Percentiles rank a stretch among this genome's conserved stretches.
These are phyloP conservation scores for Pseudogymnoascus sp. DNA, from an alignment of 2,329 filamentous ascomycete genomes.

Conservation along the genomic window DNA sequence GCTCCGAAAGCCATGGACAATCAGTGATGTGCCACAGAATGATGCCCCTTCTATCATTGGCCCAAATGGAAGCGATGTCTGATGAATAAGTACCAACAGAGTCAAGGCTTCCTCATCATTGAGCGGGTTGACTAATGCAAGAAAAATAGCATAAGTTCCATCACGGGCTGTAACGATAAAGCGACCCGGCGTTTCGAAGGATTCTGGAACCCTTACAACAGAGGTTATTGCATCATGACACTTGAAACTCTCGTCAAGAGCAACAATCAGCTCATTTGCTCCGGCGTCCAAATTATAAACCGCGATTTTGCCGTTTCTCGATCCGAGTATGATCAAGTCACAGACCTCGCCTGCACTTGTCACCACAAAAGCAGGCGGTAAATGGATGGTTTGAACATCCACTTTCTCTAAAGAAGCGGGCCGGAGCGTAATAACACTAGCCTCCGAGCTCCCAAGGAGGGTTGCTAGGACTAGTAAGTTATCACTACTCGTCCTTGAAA, in stretches of 20 bases:
- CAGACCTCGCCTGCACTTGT: slow-evolving; percentile 39
- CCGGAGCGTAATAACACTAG: slow-evolving; percentile 26
- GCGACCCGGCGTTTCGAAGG: slow-evolving; percentile 30
- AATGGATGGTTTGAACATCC: slow-evolving; percentile 16
- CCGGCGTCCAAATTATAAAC: slow-evolving; percentile 32
- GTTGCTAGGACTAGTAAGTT: slow-evolving; percentile 21
- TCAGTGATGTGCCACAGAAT: slow-evolving; percentile 50
- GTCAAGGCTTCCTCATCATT: background rate
- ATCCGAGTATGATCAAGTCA: slow-evolving; percentile 44
- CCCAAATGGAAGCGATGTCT: slow-evolving; percentile 62
- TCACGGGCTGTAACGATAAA: slow-evolving; percentile 71
- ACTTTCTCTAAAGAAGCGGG: slow-evolving; percentile 13
- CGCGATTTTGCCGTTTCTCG: slow-evolving; percentile 46
- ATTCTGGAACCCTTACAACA: slow-evolving; percentile 20
- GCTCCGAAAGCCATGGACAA: slow-evolving; percentile 75
- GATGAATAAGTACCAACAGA: slow-evolving; percentile 52
- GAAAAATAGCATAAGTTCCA: slow-evolving; percentile 62
- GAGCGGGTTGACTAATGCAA: background rate
- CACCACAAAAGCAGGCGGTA: slow-evolving; percentile 41
- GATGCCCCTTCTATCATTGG: slow-evolving; percentile 69
- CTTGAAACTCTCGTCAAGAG: slow-evolving; percentile 1
- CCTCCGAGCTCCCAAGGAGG: slow-evolving; percentile 30
- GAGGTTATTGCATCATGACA: slow-evolving; percentile 18
- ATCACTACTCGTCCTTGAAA: background rate
- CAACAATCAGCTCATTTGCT: slow-evolving; percentile 14